phyloP scores from a whole-genome alignment of 768 basidiomycete genomes.

The Calvatia gigantea region DNA sequence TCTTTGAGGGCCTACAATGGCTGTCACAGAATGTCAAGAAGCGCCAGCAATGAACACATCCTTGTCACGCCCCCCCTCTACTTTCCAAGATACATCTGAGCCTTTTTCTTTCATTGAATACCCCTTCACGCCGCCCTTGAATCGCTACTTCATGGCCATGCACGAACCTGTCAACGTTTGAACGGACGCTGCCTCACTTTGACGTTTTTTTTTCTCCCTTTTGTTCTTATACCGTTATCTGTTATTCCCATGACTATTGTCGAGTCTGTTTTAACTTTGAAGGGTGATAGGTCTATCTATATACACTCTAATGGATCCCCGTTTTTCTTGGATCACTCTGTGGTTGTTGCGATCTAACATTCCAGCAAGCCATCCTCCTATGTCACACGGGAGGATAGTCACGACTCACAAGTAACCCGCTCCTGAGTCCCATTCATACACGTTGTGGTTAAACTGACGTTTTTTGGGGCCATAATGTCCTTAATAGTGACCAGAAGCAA shows the following conservation, averaged over 20 bases:
- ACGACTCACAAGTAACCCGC: too few species aligned
- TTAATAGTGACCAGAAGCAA: too few species aligned
- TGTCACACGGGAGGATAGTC: too few species aligned
- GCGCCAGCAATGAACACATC: slow-evolving; percentile 58
- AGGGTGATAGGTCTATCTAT: slow-evolving; percentile 13
- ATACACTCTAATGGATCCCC: slow-evolving; percentile 14
- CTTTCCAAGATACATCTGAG: slow-evolving; percentile 11
- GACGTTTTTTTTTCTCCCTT: slow-evolving; percentile 25
- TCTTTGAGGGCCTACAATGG: slow-evolving; percentile 98
- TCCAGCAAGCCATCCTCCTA: too few species aligned
- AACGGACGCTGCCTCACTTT: slow-evolving; percentile 28
- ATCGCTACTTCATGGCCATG: slow-evolving; percentile 34
- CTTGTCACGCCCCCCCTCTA: neutral
- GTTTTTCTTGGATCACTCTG: slow-evolving; percentile 8
- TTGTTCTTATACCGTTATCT: slow-evolving; percentile 15
- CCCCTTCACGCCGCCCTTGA: slow-evolving; percentile 30
- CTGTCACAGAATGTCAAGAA: slow-evolving; percentile 97
- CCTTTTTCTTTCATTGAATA: slow-evolving; percentile 27
- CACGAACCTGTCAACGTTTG: slow-evolving; percentile 37
- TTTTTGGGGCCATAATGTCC: too few species aligned
- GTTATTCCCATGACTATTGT: slow-evolving; percentile 17
- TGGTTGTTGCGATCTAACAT: neutral
- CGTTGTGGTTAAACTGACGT: too few species aligned
- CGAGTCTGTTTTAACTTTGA: slow-evolving; percentile 16
- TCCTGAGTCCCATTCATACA: too few species aligned